phyloP scores from a whole-genome alignment of 2,329 filamentous ascomycete species.

The Paracamarosporium sp. region DNA sequence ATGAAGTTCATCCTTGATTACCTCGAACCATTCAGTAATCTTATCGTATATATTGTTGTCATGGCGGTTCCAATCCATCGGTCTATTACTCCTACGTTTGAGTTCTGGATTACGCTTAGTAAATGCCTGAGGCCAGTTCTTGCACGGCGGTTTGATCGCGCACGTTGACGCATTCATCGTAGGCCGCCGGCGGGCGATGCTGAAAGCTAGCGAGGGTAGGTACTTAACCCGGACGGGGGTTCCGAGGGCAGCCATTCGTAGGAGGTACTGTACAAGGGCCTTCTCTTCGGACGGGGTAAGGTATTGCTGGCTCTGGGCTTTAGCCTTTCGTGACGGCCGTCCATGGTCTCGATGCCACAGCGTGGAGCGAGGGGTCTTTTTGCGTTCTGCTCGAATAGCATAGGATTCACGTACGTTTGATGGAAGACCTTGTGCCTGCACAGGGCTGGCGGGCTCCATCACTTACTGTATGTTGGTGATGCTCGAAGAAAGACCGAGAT shows the following conservation, averaged over 20 bases:
- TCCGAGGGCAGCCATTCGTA: slow-evolving; percentile 15
- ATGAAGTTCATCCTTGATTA: background rate
- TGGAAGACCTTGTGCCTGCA: slow-evolving; percentile 14
- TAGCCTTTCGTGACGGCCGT: slow-evolving; percentile 14
- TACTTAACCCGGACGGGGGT: slow-evolving; percentile 16
- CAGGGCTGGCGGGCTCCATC: slow-evolving; percentile 20
- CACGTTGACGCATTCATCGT: background rate
- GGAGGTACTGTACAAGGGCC: slow-evolving; percentile 23
- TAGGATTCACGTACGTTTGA: slow-evolving; percentile 12
- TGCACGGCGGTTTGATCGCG: background rate
- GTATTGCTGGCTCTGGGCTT: slow-evolving; percentile 31
- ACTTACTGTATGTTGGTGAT: slow-evolving; percentile 3
- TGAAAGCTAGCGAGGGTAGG: slow-evolving; percentile 16
- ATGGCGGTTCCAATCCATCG: slow-evolving; percentile 20
- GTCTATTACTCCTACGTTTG: slow-evolving; percentile 11
- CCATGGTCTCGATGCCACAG: slow-evolving; percentile 21
- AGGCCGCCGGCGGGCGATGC: slow-evolving; percentile 10
- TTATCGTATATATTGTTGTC: slow-evolving; percentile 20
- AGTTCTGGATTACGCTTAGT: slow-evolving; percentile 13
- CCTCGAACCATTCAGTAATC: slow-evolving; percentile 7
- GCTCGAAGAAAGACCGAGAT: background rate
- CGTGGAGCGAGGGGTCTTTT: slow-evolving; percentile 17
- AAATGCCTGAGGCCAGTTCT: slow-evolving; percentile 4
- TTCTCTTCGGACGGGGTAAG: slow-evolving; percentile 36
- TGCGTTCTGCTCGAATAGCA: slow-evolving; percentile 10